Conservation (phyloP, 2,329 filamentous ascomycete species). For the Colletotrichum gloeosporioides region DNA sequence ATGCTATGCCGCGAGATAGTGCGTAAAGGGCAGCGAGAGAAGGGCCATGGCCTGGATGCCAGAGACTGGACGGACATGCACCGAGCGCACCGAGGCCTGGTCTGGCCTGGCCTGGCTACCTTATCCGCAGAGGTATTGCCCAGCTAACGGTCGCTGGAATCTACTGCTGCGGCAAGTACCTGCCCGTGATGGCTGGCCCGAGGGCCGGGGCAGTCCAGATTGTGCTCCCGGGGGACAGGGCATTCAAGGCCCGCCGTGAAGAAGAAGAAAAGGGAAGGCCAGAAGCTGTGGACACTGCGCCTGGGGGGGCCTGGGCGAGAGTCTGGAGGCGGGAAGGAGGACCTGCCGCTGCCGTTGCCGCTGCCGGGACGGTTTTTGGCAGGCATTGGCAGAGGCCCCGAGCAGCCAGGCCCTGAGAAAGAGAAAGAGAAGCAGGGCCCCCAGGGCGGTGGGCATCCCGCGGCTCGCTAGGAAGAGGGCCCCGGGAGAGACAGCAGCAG, state of each 20-base stretch:
- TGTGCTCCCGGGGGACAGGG: conserved; percentile 33
- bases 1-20: not conserved
- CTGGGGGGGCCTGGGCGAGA: not conserved
- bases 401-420: not conserved
- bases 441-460: not conserved
- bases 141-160: not conserved
- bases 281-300: not conserved
- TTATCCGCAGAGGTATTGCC: not conserved
- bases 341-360: not conserved
- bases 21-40: not conserved
- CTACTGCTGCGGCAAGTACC: not conserved
- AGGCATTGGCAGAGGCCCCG: not conserved
- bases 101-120: not conserved
- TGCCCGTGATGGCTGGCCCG: not conserved
- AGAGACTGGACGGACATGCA: conserved; percentile 8
- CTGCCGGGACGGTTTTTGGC: not conserved
- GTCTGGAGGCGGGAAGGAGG: not conserved
- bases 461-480: not conserved
- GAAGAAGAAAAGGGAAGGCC: not conserved
- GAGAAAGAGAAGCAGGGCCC: not conserved
- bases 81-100: conserved; percentile 7
- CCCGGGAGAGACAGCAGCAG: not conserved
- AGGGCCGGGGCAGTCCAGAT: conserved; percentile 27
- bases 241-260: not conserved
- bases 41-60: not conserved